phyloP scores from a whole-genome alignment of 2,329 filamentous ascomycete genomes.

The Neonectria neomacrospora region DNA sequence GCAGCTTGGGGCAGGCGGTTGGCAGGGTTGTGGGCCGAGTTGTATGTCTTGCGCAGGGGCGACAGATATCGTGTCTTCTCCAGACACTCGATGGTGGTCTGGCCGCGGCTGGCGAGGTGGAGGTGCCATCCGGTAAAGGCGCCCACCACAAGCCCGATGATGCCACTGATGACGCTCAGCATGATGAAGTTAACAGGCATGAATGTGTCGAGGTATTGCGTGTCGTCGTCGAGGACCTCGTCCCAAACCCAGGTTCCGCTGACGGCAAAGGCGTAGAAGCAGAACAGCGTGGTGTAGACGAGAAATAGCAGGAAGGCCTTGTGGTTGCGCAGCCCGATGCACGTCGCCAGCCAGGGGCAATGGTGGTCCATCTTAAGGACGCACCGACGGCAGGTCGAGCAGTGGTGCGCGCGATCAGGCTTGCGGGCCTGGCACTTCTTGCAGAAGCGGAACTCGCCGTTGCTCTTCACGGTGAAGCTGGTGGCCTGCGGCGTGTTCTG shows the following conservation, averaged over 20 bases:
- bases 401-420: slow-evolving; percentile 96
- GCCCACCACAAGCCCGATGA: slow-evolving; percentile 88
- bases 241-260: slow-evolving; percentile 85
- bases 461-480: slow-evolving; percentile 91
- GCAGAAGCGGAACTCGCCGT: slow-evolving; percentile 88
- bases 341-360: slow-evolving; percentile 97
- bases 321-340: slow-evolving; percentile 93
- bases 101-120: slow-evolving; percentile 78
- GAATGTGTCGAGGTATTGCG: slow-evolving; percentile 77
- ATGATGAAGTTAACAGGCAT: slow-evolving; percentile 93
- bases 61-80: slow-evolving; percentile 96
- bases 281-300: slow-evolving; percentile 88
- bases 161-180: slow-evolving; percentile 85
- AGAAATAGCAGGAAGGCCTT: slow-evolving; percentile 95
- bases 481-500: slow-evolving; percentile 70
- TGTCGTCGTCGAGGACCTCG: slow-evolving; percentile 78
- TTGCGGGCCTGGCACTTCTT: slow-evolving; percentile 97
- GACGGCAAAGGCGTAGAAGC: slow-evolving; percentile 82
- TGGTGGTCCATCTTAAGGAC: slow-evolving; percentile 99
- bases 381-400: slow-evolving; percentile 91
- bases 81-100: slow-evolving; percentile 95
- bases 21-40: slow-evolving; percentile 66
- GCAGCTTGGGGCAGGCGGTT: slow-evolving; percentile 64
- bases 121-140: slow-evolving; percentile 96
- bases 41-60: slow-evolving; percentile 77